Conservation (phyloP, 2,329 filamentous ascomycete genomes). For the Cylindrodendrum hubeiense region DNA sequence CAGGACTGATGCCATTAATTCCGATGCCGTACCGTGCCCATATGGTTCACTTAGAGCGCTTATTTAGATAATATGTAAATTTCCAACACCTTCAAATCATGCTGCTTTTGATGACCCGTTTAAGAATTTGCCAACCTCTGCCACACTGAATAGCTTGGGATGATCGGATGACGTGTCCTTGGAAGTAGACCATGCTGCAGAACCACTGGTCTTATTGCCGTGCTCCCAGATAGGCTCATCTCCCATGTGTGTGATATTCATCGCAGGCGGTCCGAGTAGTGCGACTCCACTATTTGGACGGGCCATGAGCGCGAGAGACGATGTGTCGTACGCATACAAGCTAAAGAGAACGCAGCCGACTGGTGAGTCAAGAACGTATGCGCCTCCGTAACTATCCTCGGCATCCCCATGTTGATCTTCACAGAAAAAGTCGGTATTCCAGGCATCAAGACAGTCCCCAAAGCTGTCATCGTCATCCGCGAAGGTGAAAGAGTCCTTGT, state of each 20-base stretch:
- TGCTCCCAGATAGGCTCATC: too few relatives aligned
- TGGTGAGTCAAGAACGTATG: constrained; percentile 14
- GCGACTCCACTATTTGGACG: not conserved
- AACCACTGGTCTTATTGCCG: too few relatives aligned
- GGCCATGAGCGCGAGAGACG: constrained; percentile 10
- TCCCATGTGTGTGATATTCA: not conserved
- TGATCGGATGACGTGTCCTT: too few relatives aligned
- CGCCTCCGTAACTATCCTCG: constrained; percentile 21
- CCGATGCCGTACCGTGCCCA: constrained; percentile 78
- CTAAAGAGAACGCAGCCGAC: constrained; percentile 26
- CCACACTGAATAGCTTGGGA: too few relatives aligned
- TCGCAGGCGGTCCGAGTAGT: not conserved
- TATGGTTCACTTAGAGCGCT: too few relatives aligned
- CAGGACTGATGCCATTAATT: constrained; percentile 76
- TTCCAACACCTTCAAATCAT: too few relatives aligned
- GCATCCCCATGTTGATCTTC: not conserved
- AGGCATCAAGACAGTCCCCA: not conserved
- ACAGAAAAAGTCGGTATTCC: constrained; percentile 10
- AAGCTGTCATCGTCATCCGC: not conserved
- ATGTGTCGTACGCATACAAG: constrained; percentile 22
- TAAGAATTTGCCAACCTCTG: too few relatives aligned
- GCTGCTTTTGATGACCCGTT: too few relatives aligned
- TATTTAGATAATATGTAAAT: too few relatives aligned
- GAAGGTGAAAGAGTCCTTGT: constrained; percentile 16
- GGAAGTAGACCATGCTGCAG: too few relatives aligned